These are phyloP conservation scores for Candida hungchunana DNA, from an alignment of 805 yeast species.

Conservation along the genomic window DNA sequence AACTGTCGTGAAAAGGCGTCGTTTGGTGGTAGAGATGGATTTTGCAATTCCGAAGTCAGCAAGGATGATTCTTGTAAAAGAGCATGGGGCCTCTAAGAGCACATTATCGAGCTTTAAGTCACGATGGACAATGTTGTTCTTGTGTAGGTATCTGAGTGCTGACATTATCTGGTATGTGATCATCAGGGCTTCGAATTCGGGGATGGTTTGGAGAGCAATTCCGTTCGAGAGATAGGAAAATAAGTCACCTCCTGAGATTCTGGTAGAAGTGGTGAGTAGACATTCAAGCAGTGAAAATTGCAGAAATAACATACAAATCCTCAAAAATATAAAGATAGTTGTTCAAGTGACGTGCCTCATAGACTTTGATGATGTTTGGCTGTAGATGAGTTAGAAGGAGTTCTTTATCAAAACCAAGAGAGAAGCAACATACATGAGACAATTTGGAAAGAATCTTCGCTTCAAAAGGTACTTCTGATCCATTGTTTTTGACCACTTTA, in stretches of 20 bases:
- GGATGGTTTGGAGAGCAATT: slow-evolving; percentile 35
- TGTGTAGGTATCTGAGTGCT: slow-evolving; percentile 65
- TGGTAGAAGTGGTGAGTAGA: not conserved
- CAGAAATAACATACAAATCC: slow-evolving; percentile 30
- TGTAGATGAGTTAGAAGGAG: slow-evolving; percentile 14
- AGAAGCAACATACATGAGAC: slow-evolving; percentile 34
- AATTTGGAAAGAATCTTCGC: slow-evolving; percentile 37
- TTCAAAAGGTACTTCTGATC: slow-evolving; percentile 34
- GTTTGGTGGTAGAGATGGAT: slow-evolving; percentile 24
- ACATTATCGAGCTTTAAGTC: slow-evolving; percentile 80
- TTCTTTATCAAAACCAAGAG: not conserved
- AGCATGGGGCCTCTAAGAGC: slow-evolving; percentile 47
- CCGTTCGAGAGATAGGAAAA: slow-evolving; percentile 49
- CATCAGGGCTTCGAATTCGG: slow-evolving; percentile 52
- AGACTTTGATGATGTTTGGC: slow-evolving; percentile 47
- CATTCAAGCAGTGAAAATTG: not conserved
- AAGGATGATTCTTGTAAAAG: slow-evolving; percentile 48
- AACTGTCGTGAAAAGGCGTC: slow-evolving; percentile 46
- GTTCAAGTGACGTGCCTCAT: slow-evolving; percentile 30
- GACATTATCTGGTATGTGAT: slow-evolving; percentile 51
- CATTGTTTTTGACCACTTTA: slow-evolving; percentile 36
- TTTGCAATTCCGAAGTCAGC: slow-evolving; percentile 69
- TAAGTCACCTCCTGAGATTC: slow-evolving; percentile 53
- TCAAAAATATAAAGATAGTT: slow-evolving; percentile 41
- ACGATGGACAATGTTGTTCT: slow-evolving; percentile 69